These are phyloP conservation scores for Kregervanrija fluxuum DNA, from an alignment of 805 yeast species.

Conservation along the genomic window DNA sequence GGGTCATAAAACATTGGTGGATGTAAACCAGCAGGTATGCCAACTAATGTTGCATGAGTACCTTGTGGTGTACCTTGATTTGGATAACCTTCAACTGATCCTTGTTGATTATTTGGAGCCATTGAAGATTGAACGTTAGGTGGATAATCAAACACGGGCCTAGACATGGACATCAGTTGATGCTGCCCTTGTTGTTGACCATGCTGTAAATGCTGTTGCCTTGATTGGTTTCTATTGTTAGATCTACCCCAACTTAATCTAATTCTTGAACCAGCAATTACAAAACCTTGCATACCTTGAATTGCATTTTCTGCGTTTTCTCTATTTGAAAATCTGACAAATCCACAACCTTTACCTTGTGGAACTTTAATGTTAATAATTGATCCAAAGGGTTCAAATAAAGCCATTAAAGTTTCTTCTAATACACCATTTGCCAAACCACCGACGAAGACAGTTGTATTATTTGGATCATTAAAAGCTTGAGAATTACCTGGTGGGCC, in stretches of 20 bases:
- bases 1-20: conserved; percentile 29
- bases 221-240: conserved; percentile 17
- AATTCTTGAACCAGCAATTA: conserved; percentile 67
- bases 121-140: background rate
- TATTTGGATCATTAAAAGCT: conserved; percentile 48
- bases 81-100: background rate
- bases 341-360: conserved; percentile 74
- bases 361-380: conserved; percentile 68
- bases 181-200: conserved; percentile 8
- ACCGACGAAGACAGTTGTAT: conserved; percentile 67
- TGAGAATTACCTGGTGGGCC: background rate
- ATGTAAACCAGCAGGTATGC: conserved; percentile 23
- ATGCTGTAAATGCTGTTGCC: conserved; percentile 6
- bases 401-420: conserved; percentile 51
- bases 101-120: conserved; percentile 5
- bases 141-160: conserved; percentile 18
- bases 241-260: conserved; percentile 72
- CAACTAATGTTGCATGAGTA: conserved; percentile 17
- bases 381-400: conserved; percentile 70
- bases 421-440: conserved; percentile 60
- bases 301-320: conserved; percentile 76
- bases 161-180: conserved; percentile 13
- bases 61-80: conserved; percentile 16
- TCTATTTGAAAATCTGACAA: conserved; percentile 57
- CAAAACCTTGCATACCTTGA: conserved; percentile 70